Base-by-base conservation (phyloP, 441 rosid species). In the Flueggea neowawraea region DNA sequence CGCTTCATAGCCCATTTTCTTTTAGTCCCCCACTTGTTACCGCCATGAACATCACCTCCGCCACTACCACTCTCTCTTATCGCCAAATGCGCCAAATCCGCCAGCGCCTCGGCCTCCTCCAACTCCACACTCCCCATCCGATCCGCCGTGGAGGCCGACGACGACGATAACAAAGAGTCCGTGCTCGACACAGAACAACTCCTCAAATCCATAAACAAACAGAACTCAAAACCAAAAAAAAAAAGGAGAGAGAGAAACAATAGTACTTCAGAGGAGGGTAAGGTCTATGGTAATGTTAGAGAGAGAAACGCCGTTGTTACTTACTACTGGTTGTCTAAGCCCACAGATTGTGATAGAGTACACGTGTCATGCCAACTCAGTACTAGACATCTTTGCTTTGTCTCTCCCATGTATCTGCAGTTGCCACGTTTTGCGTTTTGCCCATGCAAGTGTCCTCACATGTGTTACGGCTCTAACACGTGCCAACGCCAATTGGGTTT, bases 81-180 rank as follows among this genome's bases (percentile, higher is more conserved):
- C 61, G 86, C 81, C 54, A 80, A 75, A 78, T 78, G 83, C 31
- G 96, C 88, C 75, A 93, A 79, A 68, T 81, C 92, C 28, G 97
- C 87, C 78, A 93, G 74, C 56, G 86, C 91, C 82, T 90, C 96
- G 17, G 98, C 98, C 74, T 96, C 98, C 81, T 90, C 97, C 60
- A 93, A 68, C 80, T 92, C 98, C 70, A 81, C 72, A 71, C 82
- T 72, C 77, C 73, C 82, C 70, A 55, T 61, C 77, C 64, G 73
- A 63, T 78, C 80, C 50, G 60, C 80, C 28, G 57, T 52, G 49
- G 60, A 12, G 14, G 73, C 50, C 47, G 68, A 63, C 4, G 70
- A 32, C 28, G 48, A 6, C 6, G 55, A 43, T 49, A 52, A 41
- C 2, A 67, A 48, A 16, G 69, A 70, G 16, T 16, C 45, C 52